Evolutionary conservation across 164 flowering plant genomes (phyloP), one percentile per base, ranked within the genome.

Genomic region (Berberis vulgaris): DNA sequence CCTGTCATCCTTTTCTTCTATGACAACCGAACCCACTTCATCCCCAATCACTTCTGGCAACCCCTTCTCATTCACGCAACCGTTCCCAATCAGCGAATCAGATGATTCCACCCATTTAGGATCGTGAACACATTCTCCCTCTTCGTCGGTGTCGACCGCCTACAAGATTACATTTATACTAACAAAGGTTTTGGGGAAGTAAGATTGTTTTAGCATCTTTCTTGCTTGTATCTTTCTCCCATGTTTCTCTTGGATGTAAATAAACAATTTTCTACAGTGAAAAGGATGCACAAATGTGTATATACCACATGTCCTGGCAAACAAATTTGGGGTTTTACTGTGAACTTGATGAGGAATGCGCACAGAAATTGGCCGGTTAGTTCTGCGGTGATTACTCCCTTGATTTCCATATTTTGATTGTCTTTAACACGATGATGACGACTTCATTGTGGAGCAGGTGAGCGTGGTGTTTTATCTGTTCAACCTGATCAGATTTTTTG

Each of bases 251-350:
- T 47, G 40, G 4, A 43, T 47, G 7, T 10, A 39, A 9, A 43
- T 45, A 11, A 12, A 9, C 55, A 3, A 39, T 57, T 56, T 57
- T 66, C 5, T 70, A 60, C 80, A 93, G 97, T 69, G 94, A 84
- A 74, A 80, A 75, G 71, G 92, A 93, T 78, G 94, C 98, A 2
- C 97, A 93, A 60, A 88, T 87, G 96, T 85, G 97, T 74, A 77
- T 90, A 58, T 93, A 93, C 77, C 86, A 90, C 60, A 62, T 93
- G 45, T 93, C 95, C 1, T 88, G 89, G 91, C 82, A 82, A 74
- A 79, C 80, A 49, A 75, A 81, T 63, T 83, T 81, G 75, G 94
- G 97, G 49, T 93, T 93, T 68, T 90, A 96, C 74, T 93, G 97
- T 76, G 87, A 78, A 64, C 78, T 90, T 61, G 89, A 93, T 64